These are phyloP conservation scores for Trametes gibbosa DNA, from an alignment of 768 basidiomycete species.

Conservation along the genomic window DNA sequence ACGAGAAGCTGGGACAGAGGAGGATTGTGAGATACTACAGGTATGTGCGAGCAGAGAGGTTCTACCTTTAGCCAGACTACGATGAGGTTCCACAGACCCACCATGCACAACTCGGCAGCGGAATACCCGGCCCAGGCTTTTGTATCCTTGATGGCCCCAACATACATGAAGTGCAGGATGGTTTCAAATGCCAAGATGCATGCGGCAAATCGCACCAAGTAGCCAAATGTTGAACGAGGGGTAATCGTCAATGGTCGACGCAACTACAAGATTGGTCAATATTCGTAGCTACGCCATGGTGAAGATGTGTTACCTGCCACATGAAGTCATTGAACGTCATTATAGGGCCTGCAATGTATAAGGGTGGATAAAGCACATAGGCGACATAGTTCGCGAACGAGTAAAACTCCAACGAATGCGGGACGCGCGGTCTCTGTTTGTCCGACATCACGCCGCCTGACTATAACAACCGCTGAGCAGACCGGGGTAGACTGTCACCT, in stretches of 20 bases:
- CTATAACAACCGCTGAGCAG: constrained; percentile 14
- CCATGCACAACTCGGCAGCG: constrained; percentile 81
- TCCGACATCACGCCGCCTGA: constrained; percentile 40
- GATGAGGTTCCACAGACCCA: constrained; percentile 96
- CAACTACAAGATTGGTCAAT: no score
- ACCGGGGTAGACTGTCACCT: no score
- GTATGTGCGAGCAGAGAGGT: constrained; percentile 11
- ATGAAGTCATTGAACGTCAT: constrained; percentile 95
- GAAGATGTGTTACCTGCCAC: constrained; percentile 67
- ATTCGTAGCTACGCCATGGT: constrained; percentile 48
- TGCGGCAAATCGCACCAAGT: constrained; percentile 66
- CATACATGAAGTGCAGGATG: constrained; percentile 92
- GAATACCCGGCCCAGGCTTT: constrained; percentile 78
- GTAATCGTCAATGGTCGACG: constrained; percentile 45
- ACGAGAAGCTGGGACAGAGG: constrained; percentile 71
- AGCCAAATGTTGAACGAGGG: constrained; percentile 42
- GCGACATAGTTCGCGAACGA: constrained; percentile 71
- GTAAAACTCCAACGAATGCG: constrained; percentile 61
- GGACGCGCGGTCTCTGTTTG: constrained; percentile 55
- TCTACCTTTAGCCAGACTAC: constrained; percentile 93
- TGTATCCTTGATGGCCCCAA: constrained; percentile 92
- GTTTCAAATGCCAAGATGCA: constrained; percentile 86
- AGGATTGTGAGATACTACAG: background rate
- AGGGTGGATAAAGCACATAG: constrained; percentile 87
- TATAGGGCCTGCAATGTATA: constrained; percentile 96